Evolutionary conservation across 257 asterid species (phyloP).

Genomic region (Plantago elongata): DNA sequence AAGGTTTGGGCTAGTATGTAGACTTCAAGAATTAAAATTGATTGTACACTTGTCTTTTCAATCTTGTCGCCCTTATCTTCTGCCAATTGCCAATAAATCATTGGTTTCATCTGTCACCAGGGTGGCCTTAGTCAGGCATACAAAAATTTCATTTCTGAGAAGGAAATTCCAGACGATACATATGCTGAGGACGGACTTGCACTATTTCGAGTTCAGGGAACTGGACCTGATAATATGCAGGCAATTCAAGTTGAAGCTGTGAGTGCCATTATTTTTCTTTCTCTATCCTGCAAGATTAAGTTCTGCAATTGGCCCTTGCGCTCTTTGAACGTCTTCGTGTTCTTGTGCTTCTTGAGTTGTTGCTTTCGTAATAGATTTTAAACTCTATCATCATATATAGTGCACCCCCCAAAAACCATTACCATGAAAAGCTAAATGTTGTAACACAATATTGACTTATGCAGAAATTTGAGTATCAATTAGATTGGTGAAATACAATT

Average conservation of each 20-base stretch:
- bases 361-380: neutral
- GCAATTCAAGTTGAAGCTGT: conserved; percentile 98
- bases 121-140: conserved; percentile 95
- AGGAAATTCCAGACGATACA: conserved; percentile 76
- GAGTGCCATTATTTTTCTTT: conserved; percentile 30
- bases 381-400: too few species aligned
- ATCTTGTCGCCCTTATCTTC: conserved; percentile 4
- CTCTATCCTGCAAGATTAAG: neutral
- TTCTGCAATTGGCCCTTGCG: conserved; percentile 4
- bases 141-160: conserved; percentile 68
- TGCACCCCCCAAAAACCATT: too few species aligned
- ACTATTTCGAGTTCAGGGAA: conserved; percentile 93
- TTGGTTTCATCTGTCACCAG: conserved; percentile 42
- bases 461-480: too few species aligned
- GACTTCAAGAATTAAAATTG: conserved; percentile 2
- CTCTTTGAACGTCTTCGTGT: neutral
- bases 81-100: conserved; percentile 18
- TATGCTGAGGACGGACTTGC: conserved; percentile 88
- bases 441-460: too few species aligned
- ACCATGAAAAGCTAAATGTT: too few species aligned
- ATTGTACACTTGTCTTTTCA: conserved; percentile 4
- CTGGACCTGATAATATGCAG: conserved; percentile 99
- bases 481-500: too few species aligned
- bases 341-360: neutral
- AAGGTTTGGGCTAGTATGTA: conserved; percentile 55